Conservation (phyloP, 2,329 filamentous ascomycete species). For the Pseudogymnoascus sp. region DNA sequence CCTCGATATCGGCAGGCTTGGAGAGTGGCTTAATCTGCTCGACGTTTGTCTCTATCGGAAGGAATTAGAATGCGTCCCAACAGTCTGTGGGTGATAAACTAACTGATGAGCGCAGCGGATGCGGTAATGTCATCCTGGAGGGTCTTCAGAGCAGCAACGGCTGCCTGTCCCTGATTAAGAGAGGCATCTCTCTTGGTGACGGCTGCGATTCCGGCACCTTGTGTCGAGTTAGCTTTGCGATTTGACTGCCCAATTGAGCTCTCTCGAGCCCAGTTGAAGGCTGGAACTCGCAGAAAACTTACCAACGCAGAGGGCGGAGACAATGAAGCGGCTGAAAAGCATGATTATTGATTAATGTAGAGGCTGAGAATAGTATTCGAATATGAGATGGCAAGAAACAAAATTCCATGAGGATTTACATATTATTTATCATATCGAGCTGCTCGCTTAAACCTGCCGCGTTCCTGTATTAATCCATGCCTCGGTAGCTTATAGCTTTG, state of each 20-base stretch:
- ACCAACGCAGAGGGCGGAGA: neutral
- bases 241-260: neutral
- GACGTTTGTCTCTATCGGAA: neutral
- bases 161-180: neutral
- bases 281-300: neutral
- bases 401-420: neutral
- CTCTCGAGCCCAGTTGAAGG: neutral
- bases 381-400: neutral
- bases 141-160: neutral
- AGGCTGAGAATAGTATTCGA: neutral
- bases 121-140: neutral
- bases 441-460: neutral
- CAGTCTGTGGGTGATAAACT: neutral
- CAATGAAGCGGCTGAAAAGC: neutral
- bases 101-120: neutral
- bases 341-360: neutral
- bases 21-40: neutral
- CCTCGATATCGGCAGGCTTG: neutral
- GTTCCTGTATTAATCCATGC: slow-evolving; percentile 1
- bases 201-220: neutral
- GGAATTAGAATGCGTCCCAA: neutral
- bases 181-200: neutral
- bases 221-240: neutral
- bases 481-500: neutral
- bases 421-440: slow-evolving; percentile 1